These are phyloP conservation scores for Brassica carinata DNA, from an alignment of 345 rosid species.

Conservation along the genomic window DNA sequence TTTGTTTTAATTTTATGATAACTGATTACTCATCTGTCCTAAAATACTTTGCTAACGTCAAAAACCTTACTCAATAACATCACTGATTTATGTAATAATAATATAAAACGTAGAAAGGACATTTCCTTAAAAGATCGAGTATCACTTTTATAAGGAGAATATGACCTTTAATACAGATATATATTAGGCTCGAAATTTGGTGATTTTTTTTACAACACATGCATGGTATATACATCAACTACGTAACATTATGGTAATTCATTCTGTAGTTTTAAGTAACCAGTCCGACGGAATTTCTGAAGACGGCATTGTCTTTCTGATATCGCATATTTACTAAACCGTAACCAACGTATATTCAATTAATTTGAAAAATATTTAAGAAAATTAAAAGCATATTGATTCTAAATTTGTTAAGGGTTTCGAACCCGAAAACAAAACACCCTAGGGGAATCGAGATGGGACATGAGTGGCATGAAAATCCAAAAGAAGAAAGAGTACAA, in stretches of 20 bases:
- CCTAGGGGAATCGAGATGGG: background rate
- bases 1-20: background rate
- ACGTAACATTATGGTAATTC: background rate
- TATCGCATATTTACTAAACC: background rate
- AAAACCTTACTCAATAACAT: background rate
- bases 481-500: constrained; percentile 36
- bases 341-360: background rate
- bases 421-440: background rate
- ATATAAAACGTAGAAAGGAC: background rate
- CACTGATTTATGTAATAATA: background rate
- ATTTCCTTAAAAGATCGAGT: background rate
- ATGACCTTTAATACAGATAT: background rate
- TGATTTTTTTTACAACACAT: background rate
- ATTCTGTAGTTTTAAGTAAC: background rate
- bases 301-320: background rate
- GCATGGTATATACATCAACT: background rate
- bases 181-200: background rate
- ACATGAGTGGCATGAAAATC: constrained; percentile 36
- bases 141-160: background rate
- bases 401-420: background rate
- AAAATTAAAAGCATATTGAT: background rate
- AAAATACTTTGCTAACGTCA: background rate
- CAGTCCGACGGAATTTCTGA: background rate
- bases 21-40: background rate
- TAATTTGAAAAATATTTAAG: background rate